phyloP scores from a whole-genome alignment of 495 filamentous ascomycete genomes.

The Neurospora sp. region DNA sequence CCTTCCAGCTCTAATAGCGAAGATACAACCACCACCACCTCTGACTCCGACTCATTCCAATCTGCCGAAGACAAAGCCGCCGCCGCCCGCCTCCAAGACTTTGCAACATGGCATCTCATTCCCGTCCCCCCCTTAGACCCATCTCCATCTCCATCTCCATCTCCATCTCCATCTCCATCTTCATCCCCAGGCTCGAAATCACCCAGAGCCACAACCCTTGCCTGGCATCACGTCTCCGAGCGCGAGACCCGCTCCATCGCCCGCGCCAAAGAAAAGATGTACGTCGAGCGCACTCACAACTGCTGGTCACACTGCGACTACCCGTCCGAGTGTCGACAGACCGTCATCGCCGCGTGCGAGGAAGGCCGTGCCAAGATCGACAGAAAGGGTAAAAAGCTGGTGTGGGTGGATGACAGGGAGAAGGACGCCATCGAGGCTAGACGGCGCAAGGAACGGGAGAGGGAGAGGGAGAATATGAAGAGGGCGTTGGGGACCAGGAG shows the following conservation, averaged over 20 bases:
- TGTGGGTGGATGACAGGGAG: background rate
- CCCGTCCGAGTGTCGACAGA: constrained; percentile 32
- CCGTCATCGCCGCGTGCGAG: constrained; percentile 1
- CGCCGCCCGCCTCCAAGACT: background rate
- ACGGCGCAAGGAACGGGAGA: background rate
- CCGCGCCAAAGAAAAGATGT: constrained; percentile 19
- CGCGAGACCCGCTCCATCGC: background rate
- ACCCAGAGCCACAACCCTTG: background rate
- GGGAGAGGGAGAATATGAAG: background rate
- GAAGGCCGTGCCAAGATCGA: constrained; percentile 1
- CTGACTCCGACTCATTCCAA: background rate
- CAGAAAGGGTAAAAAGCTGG: background rate
- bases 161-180: background rate
- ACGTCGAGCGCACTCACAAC: constrained; percentile 15
- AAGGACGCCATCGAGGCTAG: background rate
- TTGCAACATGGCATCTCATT: background rate
- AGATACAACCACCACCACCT: background rate
- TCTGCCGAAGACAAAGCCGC: background rate
- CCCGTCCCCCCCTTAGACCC: background rate
- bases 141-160: background rate
- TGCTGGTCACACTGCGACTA: constrained; percentile 36
- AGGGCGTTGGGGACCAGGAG: background rate
- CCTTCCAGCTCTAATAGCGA: background rate
- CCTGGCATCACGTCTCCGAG: background rate
- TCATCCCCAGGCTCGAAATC: background rate